A percentile compares a stretch with the other conserved stretches of the same genome.
phyloP scores from a whole-genome alignment of 495 filamentous ascomycete species.

The Xylaria acuta region DNA sequence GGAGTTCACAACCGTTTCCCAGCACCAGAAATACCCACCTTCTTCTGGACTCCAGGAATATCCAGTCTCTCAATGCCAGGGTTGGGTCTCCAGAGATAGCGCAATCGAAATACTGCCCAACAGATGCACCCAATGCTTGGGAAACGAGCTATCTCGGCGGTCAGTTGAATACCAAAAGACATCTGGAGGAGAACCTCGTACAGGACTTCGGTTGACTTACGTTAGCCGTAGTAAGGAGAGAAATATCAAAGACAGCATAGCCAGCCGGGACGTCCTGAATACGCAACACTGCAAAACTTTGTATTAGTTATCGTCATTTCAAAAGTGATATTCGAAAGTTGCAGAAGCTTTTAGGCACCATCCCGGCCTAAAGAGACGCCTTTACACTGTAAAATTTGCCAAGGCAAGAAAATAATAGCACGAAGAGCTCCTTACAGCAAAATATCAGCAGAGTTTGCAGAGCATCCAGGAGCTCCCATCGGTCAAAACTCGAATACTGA shows the following conservation, averaged over 20 bases:
- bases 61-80: constrained; percentile 19
- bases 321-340: background rate
- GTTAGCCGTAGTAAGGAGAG: background rate
- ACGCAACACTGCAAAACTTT: background rate
- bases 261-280: background rate
- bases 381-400: background rate
- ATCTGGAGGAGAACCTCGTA: background rate
- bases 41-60: constrained; percentile 24
- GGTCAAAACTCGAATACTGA: constrained; percentile 8
- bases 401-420: background rate
- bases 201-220: background rate
- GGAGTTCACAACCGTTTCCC: background rate
- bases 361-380: background rate
- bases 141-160: background rate
- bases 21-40: constrained; percentile 7
- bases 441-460: background rate
- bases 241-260: constrained; percentile 7
- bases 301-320: background rate
- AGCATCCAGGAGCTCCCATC: constrained; percentile 10
- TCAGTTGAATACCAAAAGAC: background rate
- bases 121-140: background rate
- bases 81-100: constrained; percentile 1
- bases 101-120: constrained; percentile 1
- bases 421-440: background rate
- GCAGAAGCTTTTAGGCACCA: background rate